Percentiles rank a stretch among this genome's conserved stretches.
These are phyloP conservation scores for Tetrahymena borealis DNA, from an alignment of 73 alveolate species.

Conservation along the genomic window DNA sequence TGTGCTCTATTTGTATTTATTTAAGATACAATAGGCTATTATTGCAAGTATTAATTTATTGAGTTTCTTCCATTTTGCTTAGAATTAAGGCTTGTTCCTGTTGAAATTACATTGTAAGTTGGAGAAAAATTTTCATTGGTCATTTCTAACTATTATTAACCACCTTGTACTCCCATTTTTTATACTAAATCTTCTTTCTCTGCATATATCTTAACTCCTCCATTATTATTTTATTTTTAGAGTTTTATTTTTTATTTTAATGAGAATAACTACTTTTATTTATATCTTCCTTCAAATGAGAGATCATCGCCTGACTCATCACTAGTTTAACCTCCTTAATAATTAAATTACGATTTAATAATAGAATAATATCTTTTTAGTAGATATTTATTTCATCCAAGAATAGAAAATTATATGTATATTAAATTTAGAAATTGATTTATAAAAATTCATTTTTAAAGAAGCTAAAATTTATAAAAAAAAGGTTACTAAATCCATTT, in stretches of 20 bases:
- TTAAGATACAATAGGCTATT: background rate
- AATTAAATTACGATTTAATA: background rate
- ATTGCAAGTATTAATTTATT: background rate
- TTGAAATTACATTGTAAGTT: background rate
- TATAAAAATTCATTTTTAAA: background rate
- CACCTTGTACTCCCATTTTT: background rate
- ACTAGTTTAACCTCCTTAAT: background rate
- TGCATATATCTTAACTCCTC: background rate
- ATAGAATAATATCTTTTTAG: background rate
- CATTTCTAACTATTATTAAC: background rate
- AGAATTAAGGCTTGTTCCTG: background rate
- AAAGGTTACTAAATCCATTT: background rate
- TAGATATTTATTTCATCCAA: too few species aligned
- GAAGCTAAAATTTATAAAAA: background rate
- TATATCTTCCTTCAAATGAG: background rate
- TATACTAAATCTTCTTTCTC: background rate
- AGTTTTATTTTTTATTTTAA: background rate
- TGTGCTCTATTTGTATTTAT: background rate
- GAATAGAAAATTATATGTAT: background rate
- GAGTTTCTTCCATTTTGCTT: background rate
- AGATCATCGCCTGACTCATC: background rate
- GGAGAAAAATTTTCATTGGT: background rate
- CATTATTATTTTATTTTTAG: background rate
- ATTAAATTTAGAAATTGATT: background rate
- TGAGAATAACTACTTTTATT: background rate